Evolutionary conservation across 2,329 filamentous ascomycete species (phyloP).

Genomic region (Aspergillus glaucus): DNA sequence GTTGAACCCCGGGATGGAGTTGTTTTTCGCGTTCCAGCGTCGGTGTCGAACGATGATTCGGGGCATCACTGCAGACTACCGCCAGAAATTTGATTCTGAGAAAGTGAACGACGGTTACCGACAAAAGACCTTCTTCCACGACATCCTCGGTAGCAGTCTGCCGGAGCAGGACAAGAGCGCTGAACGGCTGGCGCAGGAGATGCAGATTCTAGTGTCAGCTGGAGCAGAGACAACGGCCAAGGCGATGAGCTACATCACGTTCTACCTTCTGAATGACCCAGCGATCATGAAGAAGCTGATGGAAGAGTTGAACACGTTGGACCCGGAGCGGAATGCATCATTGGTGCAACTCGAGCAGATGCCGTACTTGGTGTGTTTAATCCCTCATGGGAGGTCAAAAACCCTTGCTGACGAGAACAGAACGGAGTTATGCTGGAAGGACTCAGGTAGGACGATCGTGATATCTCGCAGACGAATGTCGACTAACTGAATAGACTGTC

Average conservation of each 20-base stretch:
- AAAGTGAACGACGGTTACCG: neutral
- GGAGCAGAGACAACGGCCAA: slow-evolving; percentile 29
- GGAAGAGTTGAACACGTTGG: slow-evolving; percentile 12
- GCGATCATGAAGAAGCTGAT: slow-evolving; percentile 11
- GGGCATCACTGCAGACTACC: slow-evolving; percentile 7
- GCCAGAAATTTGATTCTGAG: neutral
- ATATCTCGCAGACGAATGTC: neutral
- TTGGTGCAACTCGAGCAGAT: slow-evolving; percentile 23
- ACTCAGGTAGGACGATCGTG: slow-evolving; percentile 13
- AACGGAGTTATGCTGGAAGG: slow-evolving; percentile 24
- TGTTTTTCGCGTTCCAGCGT: slow-evolving; percentile 15
- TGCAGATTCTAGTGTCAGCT: slow-evolving; percentile 22
- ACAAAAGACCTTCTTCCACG: slow-evolving; percentile 24
- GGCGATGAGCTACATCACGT: slow-evolving; percentile 14
- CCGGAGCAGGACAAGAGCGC: slow-evolving; percentile 30
- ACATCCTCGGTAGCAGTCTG: slow-evolving; percentile 20
- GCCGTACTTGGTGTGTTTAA: slow-evolving; percentile 18
- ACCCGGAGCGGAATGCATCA: slow-evolving; percentile 5
- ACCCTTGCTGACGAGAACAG: slow-evolving; percentile 6
- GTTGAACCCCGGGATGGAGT: slow-evolving; percentile 17
- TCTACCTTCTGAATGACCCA: slow-evolving; percentile 16
- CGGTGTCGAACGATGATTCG: slow-evolving; percentile 10
- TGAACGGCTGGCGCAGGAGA: slow-evolving; percentile 26
- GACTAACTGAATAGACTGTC: slow-evolving; percentile 9
- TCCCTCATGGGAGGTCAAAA: neutral